Conservation (phyloP, 805 yeast species). For the Metschnikowia shivogae region DNA sequence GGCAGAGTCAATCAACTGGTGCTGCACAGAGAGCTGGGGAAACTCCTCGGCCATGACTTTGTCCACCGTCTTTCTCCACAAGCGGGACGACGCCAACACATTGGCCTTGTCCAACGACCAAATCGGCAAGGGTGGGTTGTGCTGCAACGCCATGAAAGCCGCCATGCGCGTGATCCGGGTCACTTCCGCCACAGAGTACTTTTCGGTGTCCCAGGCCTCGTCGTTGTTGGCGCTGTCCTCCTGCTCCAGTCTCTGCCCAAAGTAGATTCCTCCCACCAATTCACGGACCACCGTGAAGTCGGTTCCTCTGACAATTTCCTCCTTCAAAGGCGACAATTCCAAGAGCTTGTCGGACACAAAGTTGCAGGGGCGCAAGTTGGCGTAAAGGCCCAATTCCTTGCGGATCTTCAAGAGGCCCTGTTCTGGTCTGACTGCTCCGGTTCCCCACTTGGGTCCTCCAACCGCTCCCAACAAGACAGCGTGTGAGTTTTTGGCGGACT, state of each 20-base stretch:
- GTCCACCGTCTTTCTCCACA: slow-evolving; percentile 94
- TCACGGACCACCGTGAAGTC: slow-evolving; percentile 93
- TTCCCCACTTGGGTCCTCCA: slow-evolving; percentile 99
- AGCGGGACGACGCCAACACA: slow-evolving; percentile 90
- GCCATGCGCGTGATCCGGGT: slow-evolving; percentile 98
- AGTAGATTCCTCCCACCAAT: slow-evolving; percentile 96
- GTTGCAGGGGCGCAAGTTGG: slow-evolving; percentile 95
- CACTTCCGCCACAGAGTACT: slow-evolving; percentile 87
- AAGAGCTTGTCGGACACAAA: slow-evolving; percentile 82
- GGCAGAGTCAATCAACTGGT: slow-evolving; percentile 96
- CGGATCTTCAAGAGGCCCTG: slow-evolving; percentile 93
- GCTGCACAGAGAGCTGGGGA: slow-evolving; percentile 82
- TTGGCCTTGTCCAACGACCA: slow-evolving; percentile 98
- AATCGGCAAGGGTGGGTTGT: slow-evolving; percentile 87
- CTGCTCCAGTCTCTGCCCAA: slow-evolving; percentile 93
- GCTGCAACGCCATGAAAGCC: slow-evolving; percentile 91
- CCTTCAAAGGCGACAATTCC: slow-evolving; percentile 82
- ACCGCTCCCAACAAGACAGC: slow-evolving; percentile 98
- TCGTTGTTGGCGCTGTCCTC: slow-evolving; percentile 60
- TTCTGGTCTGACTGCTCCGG: slow-evolving; percentile 94
- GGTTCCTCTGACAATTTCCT: slow-evolving; percentile 84
- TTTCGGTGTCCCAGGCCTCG: slow-evolving; percentile 90
- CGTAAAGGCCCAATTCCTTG: slow-evolving; percentile 90
- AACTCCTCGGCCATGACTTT: slow-evolving; percentile 81
- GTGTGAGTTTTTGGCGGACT: slow-evolving; percentile 79